phyloP scores from a whole-genome alignment of 345 rosid genomes.

The Rhodamnia argentea region DNA sequence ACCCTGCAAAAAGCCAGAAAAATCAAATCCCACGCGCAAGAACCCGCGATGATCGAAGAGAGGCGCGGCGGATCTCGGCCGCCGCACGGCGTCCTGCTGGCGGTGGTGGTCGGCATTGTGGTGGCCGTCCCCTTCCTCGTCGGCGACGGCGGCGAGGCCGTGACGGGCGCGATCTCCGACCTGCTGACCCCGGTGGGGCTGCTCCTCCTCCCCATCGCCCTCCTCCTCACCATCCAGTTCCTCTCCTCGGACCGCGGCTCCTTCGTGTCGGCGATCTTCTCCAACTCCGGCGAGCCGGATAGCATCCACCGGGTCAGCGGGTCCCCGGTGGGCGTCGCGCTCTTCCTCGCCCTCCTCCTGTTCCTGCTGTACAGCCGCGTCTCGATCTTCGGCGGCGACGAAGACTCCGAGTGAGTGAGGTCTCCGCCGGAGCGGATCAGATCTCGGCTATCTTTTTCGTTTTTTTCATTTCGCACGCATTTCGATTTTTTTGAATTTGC shows the following conservation, averaged over 20 bases:
- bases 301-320: constrained; percentile 64
- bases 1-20: background rate
- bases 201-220: constrained; percentile 55
- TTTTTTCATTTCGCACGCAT: background rate
- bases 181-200: constrained; percentile 74
- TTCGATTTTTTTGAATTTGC: background rate
- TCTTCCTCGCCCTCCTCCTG: constrained; percentile 49
- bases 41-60: constrained; percentile 2
- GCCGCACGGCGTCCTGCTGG: constrained; percentile 69
- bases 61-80: constrained; percentile 32
- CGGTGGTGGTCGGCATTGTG: constrained; percentile 50
- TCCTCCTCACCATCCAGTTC: constrained; percentile 72
- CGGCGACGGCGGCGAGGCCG: constrained; percentile 77
- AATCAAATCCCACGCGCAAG: background rate
- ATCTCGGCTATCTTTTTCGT: background rate
- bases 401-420: constrained; percentile 28
- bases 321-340: constrained; percentile 66
- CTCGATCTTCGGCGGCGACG: constrained; percentile 76
- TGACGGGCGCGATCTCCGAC: constrained; percentile 65
- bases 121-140: constrained; percentile 54
- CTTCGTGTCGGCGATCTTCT: constrained; percentile 39
- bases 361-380: constrained; percentile 60
- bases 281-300: constrained; percentile 50
- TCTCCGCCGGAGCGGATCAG: background rate
- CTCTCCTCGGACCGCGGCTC: constrained; percentile 79